Evolutionary conservation across 2,329 filamentous ascomycete genomes (phyloP).

Genomic region (Xylaria arbuscula): DNA sequence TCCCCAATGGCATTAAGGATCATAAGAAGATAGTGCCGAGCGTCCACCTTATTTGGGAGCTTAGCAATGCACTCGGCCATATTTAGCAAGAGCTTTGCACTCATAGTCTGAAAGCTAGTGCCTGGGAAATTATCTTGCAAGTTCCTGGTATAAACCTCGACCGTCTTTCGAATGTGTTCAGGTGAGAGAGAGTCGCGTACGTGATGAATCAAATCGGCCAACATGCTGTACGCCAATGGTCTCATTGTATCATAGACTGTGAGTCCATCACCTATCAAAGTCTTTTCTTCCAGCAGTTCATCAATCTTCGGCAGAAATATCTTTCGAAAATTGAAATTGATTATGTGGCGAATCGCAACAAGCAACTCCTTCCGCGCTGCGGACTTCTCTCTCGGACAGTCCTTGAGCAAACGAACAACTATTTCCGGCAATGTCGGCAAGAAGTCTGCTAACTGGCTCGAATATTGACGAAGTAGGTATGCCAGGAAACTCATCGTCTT

Average conservation of each 20-base stretch:
- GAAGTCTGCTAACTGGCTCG: conserved; percentile 88
- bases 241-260: conserved; percentile 98
- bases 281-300: conserved; percentile 92
- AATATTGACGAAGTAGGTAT: conserved; percentile 89
- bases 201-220: conserved; percentile 97
- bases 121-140: conserved; percentile 95
- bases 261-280: conserved; percentile 92
- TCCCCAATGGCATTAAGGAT: conserved; percentile 98
- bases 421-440: conserved; percentile 86
- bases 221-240: conserved; percentile 96
- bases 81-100: conserved; percentile 93
- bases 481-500: conserved; percentile 99
- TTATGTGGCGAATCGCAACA: conserved; percentile 96
- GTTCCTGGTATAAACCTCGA: conserved; percentile 97
- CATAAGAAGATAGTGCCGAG: conserved; percentile 94
- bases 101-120: conserved; percentile 99
- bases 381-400: conserved; percentile 95
- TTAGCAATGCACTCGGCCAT: conserved; percentile 99
- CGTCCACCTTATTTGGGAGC: conserved; percentile 91
- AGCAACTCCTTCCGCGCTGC: conserved; percentile 92
- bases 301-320: conserved; percentile 96
- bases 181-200: conserved; percentile 88
- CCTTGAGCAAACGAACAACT: conserved; percentile 88
- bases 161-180: conserved; percentile 93
- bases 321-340: conserved; percentile 97